These are phyloP conservation scores for Fraxinus quadrangulata DNA, from an alignment of 257 asterid species.

Conservation along the genomic window DNA sequence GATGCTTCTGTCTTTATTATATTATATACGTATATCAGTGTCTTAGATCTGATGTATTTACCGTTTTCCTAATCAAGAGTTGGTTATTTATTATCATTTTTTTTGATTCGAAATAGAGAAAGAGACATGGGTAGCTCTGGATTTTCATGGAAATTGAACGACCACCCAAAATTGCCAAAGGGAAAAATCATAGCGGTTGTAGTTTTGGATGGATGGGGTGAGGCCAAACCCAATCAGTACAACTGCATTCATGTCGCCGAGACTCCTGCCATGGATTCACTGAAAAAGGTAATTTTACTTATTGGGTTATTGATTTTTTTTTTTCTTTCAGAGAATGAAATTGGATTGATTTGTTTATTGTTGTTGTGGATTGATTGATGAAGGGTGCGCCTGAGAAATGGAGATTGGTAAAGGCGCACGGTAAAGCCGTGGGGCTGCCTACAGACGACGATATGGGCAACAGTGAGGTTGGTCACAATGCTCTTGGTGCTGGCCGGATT, in stretches of 20 bases:
- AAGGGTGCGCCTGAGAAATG: slow-evolving; percentile 94
- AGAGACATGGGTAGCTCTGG: slow-evolving; percentile 75
- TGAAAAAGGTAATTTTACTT: slow-evolving; percentile 55
- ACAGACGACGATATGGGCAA: slow-evolving; percentile 99
- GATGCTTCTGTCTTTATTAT: background rate
- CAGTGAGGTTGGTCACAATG: slow-evolving; percentile 99
- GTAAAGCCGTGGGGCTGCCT: slow-evolving; percentile 93
- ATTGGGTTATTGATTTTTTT: background rate
- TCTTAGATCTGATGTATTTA: slow-evolving; percentile 29
- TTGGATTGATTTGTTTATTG: slow-evolving; percentile 21
- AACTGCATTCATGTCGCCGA: slow-evolving; percentile 92
- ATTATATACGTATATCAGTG: background rate
- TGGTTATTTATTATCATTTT: background rate
- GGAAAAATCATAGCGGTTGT: slow-evolving; percentile 79
- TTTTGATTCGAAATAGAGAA: slow-evolving; percentile 7
- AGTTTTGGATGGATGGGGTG: slow-evolving; percentile 99
- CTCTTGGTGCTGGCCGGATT: slow-evolving; percentile 99
- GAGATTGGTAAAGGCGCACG: slow-evolving; percentile 97
- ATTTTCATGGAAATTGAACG: slow-evolving; percentile 82
- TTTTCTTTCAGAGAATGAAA: background rate
- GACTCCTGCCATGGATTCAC: slow-evolving; percentile 97
- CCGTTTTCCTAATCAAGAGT: slow-evolving; percentile 19
- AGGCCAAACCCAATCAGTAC: slow-evolving; percentile 74
- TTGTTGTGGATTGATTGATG: slow-evolving; percentile 30
- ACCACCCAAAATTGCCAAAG: slow-evolving; percentile 85